A percentile compares a stretch with the other conserved stretches of the same genome.
Evolutionary conservation across 305 asterid species (phyloP).

Genomic region (Fraxinus xanthoxyloides): DNA sequence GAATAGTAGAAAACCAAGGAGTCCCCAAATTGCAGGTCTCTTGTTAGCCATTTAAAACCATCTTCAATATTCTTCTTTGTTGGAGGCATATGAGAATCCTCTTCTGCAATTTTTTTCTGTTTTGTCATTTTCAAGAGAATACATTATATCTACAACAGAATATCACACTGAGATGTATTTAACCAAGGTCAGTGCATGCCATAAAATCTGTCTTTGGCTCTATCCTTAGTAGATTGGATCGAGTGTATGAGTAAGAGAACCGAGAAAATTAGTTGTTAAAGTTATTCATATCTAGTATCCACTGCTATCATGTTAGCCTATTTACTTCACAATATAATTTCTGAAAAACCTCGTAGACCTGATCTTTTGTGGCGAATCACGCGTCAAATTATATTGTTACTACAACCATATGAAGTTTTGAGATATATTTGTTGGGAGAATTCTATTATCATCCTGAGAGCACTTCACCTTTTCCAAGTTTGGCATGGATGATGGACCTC

Average conservation of each 20-base stretch:
- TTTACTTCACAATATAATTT: not conserved
- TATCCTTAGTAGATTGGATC: not conserved
- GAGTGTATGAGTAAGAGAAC: not conserved
- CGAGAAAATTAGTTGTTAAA: not conserved
- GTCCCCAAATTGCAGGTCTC: slow-evolving; percentile 46
- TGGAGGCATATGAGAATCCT: slow-evolving; percentile 34
- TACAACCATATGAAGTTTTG: not conserved
- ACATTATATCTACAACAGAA: not conserved
- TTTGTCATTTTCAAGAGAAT: not conserved
- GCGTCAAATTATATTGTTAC: not conserved
- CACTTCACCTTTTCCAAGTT: not conserved
- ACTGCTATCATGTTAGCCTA: not conserved
- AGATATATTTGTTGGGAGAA: not conserved
- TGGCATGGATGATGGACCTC: not conserved
- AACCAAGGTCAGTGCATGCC: not conserved
- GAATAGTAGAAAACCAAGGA: slow-evolving; percentile 73
- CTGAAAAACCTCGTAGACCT: not conserved
- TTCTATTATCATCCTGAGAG: not conserved
- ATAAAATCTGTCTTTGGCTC: not conserved
- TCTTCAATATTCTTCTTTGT: slow-evolving; percentile 48
- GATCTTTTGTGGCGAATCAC: not conserved
- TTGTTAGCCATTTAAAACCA: slow-evolving; percentile 55
- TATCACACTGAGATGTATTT: not conserved
- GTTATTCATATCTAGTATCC: not conserved
- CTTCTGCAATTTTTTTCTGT: slow-evolving; percentile 36